Base-by-base conservation (phyloP, 345 rosid species). In the Salix koriyanagi region DNA sequence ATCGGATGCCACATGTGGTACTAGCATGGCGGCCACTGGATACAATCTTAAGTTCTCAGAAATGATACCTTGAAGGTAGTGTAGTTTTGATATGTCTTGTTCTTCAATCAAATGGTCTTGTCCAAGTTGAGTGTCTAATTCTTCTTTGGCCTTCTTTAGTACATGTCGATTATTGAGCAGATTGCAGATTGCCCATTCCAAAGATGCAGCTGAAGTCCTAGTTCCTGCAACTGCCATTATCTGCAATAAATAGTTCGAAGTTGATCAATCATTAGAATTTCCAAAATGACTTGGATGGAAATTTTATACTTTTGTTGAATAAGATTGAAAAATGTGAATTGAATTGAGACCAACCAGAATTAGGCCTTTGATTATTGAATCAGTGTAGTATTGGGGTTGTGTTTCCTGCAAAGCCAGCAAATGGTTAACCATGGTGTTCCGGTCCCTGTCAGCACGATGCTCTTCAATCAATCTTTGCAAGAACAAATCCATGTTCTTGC, bases 381-480 rank as follows among this genome's bases (percentile, higher is more conserved):
- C 90, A 0, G 79, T 76, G 74, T 89, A 84, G 75, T 76, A 66
- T 4, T 84, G 83, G 21, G 89, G 87, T 23, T 86, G 76, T 0
- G 86, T 77, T 18, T 84, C 77, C 61, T 87, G 90, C 72, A 83
- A 71, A 34, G 79, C 61, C 14, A 90, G 85, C 12, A 92, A 42
- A 75, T 84, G 91, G 76, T 79, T 61, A n/a, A 90, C 81, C 91
- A 88, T 78, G 5, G 80, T 83, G 14, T 83, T 23, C 5, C 48
- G 26, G 15, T 60, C 52, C 36, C 70, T 19, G 39, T 69, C 71
- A 11, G 37, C 69, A 16, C 88, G 80, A 25, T 79, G 76, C 69
- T 87, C 88, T 70, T 92, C 93, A 25, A 91, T 79, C 13, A 91
- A 52, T 0, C 74, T 70, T 72, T 88, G 93, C 74, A 83, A 25